phyloP scores from a whole-genome alignment of 2,329 filamentous ascomycete genomes.

The Beauveria asiatica region DNA sequence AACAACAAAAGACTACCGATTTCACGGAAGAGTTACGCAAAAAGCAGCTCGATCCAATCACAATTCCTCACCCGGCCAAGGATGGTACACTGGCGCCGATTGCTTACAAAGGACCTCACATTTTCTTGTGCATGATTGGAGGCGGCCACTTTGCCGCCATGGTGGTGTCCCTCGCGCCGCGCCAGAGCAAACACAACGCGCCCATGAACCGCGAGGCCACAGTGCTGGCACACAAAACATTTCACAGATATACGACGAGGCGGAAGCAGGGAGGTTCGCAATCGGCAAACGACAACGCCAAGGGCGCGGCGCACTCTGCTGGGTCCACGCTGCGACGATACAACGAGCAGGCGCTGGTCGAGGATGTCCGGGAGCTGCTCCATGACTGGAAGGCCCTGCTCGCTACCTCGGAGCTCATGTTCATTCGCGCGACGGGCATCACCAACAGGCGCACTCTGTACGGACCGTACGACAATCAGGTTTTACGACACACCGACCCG shows the following conservation, averaged over 20 bases:
- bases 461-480: conserved; percentile 82
- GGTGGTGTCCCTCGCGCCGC: conserved; percentile 81
- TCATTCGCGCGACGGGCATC: conserved; percentile 79
- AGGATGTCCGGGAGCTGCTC: conserved; percentile 78
- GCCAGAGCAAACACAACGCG: conserved; percentile 61
- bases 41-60: conserved; percentile 66
- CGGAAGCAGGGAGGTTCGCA: conserved; percentile 95
- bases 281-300: conserved; percentile 88
- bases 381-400: conserved; percentile 79
- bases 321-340: conserved; percentile 84
- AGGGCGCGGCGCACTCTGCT: conserved; percentile 87
- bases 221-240: conserved; percentile 92
- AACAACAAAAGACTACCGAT: conserved; percentile 55
- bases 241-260: conserved; percentile 92
- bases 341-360: conserved; percentile 82
- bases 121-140: conserved; percentile 97
- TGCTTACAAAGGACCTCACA: conserved; percentile 64
- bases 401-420: conserved; percentile 75
- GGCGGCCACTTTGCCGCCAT: conserved; percentile 96
- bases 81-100: conserved; percentile 48
- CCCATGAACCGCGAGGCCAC: conserved; percentile 76
- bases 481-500: conserved; percentile 69
- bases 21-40: conserved; percentile 61
- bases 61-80: conserved; percentile 43
- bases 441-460: conserved; percentile 84